A percentile compares a stretch with the other conserved stretches of the same genome.
Evolutionary conservation across 176 grass and related monocot species (phyloP).

Genomic region (Carex myosuroides): DNA sequence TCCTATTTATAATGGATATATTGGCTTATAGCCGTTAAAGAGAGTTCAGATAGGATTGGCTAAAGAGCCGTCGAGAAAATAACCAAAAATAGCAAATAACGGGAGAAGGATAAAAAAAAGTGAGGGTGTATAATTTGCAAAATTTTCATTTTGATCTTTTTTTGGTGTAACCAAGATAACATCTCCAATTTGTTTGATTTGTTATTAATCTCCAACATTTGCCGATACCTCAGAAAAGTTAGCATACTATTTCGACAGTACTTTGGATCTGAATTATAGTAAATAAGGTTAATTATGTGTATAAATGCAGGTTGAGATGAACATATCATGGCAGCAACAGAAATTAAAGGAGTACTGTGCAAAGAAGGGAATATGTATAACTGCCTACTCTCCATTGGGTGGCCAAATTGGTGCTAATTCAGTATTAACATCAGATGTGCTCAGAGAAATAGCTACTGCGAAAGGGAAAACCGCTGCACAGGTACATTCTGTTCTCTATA

Average conservation of each 20-base stretch:
- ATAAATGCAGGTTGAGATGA: slow-evolving; percentile 24
- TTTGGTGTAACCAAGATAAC: no score
- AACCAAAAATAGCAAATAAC: no score
- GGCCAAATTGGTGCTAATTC: slow-evolving; percentile 31
- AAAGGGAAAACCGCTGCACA: slow-evolving; percentile 54
- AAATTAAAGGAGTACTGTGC: slow-evolving; percentile 17
- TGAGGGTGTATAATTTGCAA: no score
- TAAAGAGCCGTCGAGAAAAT: no score
- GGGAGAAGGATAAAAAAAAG: no score
- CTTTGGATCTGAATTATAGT: neutral
- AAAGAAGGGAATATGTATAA: slow-evolving; percentile 21
- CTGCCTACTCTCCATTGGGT: slow-evolving; percentile 30
- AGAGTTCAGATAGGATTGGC: no score
- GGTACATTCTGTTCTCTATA: slow-evolving; percentile 14
- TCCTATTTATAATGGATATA: no score
- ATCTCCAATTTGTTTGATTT: no score
- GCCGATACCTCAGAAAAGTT: neutral
- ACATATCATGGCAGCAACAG: slow-evolving; percentile 33
- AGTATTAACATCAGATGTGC: slow-evolving; percentile 31
- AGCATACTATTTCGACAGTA: neutral
- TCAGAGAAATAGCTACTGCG: slow-evolving; percentile 36
- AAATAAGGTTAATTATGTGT: neutral
- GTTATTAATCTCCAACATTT: no score
- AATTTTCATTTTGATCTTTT: no score
- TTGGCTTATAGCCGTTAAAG: no score